A percentile compares a stretch with the other conserved stretches of the same genome.
These are phyloP conservation scores for Taphrina deformans DNA, from an alignment of 1,139 yeast genomes.

Conservation along the genomic window DNA sequence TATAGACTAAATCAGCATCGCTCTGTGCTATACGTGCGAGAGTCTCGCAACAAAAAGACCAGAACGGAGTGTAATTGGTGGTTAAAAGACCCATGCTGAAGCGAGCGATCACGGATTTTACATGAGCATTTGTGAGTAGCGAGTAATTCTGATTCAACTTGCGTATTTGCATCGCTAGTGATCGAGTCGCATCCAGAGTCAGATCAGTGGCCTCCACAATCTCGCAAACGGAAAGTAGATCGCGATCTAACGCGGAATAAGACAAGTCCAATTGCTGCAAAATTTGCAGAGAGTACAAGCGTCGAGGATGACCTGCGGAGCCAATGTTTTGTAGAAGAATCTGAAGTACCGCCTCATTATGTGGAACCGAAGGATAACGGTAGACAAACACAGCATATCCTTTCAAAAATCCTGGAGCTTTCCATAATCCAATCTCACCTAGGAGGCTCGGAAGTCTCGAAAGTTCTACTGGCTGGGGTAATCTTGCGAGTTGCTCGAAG, in stretches of 20 bases:
- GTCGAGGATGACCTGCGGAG: conserved; percentile 23
- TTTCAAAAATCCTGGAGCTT: conserved; percentile 10
- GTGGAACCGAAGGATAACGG: background rate
- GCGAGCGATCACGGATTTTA: conserved; percentile 53
- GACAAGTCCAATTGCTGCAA: conserved; percentile 13
- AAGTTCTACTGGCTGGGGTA: background rate
- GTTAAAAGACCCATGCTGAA: conserved; percentile 52
- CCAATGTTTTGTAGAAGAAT: conserved; percentile 21
- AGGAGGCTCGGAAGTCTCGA: background rate
- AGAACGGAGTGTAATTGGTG: conserved; percentile 69
- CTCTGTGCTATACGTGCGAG: conserved; percentile 31
- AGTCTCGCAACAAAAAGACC: conserved; percentile 38
- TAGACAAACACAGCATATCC: background rate
- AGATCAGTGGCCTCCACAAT: conserved; percentile 73
- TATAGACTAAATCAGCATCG: conserved; percentile 55
- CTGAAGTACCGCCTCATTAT: background rate
- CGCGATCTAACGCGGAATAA: conserved; percentile 37
- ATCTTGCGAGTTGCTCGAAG: conserved; percentile 3
- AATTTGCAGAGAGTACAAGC: conserved; percentile 25
- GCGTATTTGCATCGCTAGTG: conserved; percentile 68
- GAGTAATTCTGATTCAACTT: conserved; percentile 55
- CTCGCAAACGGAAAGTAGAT: conserved; percentile 49
- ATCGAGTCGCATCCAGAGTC: conserved; percentile 69
- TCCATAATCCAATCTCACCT: conserved; percentile 5
- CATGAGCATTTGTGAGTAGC: conserved; percentile 42